Evolutionary conservation across 2,329 filamentous ascomycete species (phyloP).

Genomic region (Torrubiella hemipterigena): DNA sequence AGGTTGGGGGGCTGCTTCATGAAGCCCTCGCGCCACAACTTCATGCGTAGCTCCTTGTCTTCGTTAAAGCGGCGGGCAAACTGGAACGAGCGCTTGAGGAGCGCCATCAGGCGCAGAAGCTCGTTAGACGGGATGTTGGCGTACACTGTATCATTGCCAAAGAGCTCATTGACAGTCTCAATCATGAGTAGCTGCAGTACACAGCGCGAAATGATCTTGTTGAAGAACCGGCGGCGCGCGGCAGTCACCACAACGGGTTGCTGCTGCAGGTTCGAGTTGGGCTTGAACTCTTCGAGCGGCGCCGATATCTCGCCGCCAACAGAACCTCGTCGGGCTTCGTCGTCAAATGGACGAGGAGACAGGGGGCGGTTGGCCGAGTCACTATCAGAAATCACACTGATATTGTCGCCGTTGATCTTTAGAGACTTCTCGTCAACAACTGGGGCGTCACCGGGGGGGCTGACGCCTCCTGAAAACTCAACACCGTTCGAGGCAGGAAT

Average conservation of each 20-base stretch:
- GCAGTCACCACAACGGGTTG: conserved; percentile 88
- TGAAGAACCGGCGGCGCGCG: conserved; percentile 89
- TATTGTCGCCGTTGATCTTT: conserved; percentile 47
- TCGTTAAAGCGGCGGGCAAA: conserved; percentile 98
- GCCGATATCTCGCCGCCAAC: conserved; percentile 22
- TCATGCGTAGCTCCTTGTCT: conserved; percentile 88
- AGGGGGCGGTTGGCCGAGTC: conserved; percentile 19
- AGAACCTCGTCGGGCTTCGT: conserved; percentile 20
- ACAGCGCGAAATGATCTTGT: conserved; percentile 97
- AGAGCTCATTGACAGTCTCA: conserved; percentile 96
- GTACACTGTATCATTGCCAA: conserved; percentile 94
- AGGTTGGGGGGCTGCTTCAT: conserved; percentile 99
- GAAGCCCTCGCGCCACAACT: conserved; percentile 93
- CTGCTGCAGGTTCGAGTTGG: conserved; percentile 64
- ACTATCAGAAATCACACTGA: conserved; percentile 15
- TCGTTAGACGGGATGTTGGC: conserved; percentile 82
- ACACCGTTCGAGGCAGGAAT: conserved; percentile 40
- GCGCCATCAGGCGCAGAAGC: conserved; percentile 80
- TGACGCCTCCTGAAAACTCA: conserved; percentile 34
- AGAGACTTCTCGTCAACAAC: conserved; percentile 42
- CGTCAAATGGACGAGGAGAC: conserved; percentile 18
- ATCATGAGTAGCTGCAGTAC: conserved; percentile 98
- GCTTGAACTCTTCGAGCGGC: conserved; percentile 76
- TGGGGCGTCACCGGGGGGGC: conserved; percentile 24
- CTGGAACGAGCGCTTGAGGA: conserved; percentile 91